Conservation (phyloP, 73 alveolate genomes). For the Loxodes magnus region DNA sequence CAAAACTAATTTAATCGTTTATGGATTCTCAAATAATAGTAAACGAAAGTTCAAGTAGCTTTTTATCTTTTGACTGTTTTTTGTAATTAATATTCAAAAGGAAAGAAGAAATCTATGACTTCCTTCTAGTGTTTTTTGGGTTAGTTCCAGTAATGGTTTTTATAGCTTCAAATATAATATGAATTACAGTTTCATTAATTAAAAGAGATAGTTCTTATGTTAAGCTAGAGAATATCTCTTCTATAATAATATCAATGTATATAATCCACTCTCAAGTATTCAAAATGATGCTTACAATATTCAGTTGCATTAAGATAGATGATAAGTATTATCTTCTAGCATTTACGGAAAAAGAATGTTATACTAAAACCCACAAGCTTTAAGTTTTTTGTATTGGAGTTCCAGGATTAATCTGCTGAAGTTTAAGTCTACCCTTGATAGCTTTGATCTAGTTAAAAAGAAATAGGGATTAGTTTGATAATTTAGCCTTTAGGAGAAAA, state of each 20-base stretch:
- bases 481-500: constrained; percentile 26
- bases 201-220: constrained; percentile 15
- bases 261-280: constrained; percentile 38
- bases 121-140: constrained; percentile 23
- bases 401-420: constrained; percentile 30
- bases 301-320: constrained; percentile 43
- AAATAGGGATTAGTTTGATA: background rate
- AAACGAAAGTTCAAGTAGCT: background rate
- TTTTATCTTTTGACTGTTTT: constrained; percentile 30
- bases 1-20: constrained; percentile 9
- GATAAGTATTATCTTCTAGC: constrained; percentile 17
- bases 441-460: background rate
- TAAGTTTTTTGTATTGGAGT: constrained; percentile 17
- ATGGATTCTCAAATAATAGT: background rate
- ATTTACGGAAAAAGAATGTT: constrained; percentile 28
- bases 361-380: constrained; percentile 9
- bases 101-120: constrained; percentile 13
- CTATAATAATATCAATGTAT: constrained; percentile 32
- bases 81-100: constrained; percentile 12
- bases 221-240: constrained; percentile 16
- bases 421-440: background rate
- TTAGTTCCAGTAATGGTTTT: constrained; percentile 23
- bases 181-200: constrained; percentile 13
- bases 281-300: constrained; percentile 33
- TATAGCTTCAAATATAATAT: constrained; percentile 6